Percentiles rank a stretch among this genome's conserved stretches.
These are phyloP conservation scores for Salix exigua DNA, from an alignment of 345 rosid species.

Conservation along the genomic window DNA sequence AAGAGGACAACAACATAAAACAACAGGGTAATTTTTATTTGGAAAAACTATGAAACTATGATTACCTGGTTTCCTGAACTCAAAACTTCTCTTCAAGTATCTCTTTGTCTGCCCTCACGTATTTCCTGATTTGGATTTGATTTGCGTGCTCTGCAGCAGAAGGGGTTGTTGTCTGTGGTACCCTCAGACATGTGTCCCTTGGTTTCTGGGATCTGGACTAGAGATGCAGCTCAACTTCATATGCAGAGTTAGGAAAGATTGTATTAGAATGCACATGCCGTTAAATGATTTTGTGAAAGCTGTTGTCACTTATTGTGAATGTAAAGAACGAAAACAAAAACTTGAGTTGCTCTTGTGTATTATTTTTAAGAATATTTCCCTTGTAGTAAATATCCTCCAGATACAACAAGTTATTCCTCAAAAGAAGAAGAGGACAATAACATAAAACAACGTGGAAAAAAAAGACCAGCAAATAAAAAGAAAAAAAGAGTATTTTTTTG, in stretches of 20 bases:
- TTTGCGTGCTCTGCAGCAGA: slow-evolving; percentile 45
- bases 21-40: no score
- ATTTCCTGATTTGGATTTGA: neutral
- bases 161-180: slow-evolving; percentile 73
- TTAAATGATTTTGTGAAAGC: slow-evolving; percentile 1
- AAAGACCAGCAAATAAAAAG: no score
- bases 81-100: neutral
- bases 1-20: no score
- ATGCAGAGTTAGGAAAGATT: slow-evolving; percentile 66
- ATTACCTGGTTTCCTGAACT: neutral
- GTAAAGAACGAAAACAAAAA: no score
- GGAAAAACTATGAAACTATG: no score
- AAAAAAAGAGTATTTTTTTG: no score
- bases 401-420: no score
- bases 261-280: slow-evolving; percentile 8
- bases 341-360: no score
- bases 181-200: slow-evolving; percentile 91
- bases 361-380: no score
- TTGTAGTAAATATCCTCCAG: no score
- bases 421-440: no score
- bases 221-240: slow-evolving; percentile 84
- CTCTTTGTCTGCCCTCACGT: neutral
- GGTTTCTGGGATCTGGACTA: slow-evolving; percentile 79
- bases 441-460: no score
- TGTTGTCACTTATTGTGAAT: neutral